Conservation (phyloP, 2,329 filamentous ascomycete species). For the Blastomyces percursus region DNA sequence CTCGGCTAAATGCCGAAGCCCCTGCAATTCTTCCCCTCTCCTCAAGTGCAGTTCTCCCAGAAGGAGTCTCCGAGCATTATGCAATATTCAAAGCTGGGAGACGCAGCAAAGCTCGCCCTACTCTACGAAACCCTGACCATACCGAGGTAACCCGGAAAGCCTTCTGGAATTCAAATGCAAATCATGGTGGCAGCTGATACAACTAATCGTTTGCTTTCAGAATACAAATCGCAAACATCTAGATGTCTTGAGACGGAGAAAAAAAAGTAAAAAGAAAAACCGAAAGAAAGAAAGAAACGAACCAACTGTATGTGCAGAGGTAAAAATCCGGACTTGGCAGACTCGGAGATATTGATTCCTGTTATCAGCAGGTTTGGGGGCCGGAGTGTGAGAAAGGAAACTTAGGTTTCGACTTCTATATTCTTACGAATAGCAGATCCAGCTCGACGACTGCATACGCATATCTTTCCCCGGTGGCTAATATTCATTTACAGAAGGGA, state of each 20-base stretch:
- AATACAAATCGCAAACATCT: too few species aligned
- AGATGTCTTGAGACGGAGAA: too few species aligned
- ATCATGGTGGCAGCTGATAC: background rate
- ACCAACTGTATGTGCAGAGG: background rate
- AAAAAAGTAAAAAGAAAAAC: too few species aligned
- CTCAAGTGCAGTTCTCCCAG: background rate
- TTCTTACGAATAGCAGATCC: background rate
- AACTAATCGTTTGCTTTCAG: background rate
- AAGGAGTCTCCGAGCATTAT: background rate
- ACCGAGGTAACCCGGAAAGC: background rate
- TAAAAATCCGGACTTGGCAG: background rate
- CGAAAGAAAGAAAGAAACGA: too few species aligned
- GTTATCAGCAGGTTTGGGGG: background rate
- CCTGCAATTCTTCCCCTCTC: background rate
- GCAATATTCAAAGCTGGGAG: background rate
- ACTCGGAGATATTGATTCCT: background rate
- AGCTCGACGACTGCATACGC: background rate
- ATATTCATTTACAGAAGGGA: background rate
- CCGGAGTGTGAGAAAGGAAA: background rate
- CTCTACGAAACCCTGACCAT: background rate
- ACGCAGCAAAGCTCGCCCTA: background rate
- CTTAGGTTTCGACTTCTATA: background rate
- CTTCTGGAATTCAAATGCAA: background rate
- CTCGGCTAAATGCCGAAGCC: background rate
- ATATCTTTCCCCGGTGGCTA: background rate